Percentiles rank a stretch among this genome's conserved stretches.
Evolutionary conservation across 805 yeast genomes (phyloP).

Genomic region (Spathaspora girioi): DNA sequence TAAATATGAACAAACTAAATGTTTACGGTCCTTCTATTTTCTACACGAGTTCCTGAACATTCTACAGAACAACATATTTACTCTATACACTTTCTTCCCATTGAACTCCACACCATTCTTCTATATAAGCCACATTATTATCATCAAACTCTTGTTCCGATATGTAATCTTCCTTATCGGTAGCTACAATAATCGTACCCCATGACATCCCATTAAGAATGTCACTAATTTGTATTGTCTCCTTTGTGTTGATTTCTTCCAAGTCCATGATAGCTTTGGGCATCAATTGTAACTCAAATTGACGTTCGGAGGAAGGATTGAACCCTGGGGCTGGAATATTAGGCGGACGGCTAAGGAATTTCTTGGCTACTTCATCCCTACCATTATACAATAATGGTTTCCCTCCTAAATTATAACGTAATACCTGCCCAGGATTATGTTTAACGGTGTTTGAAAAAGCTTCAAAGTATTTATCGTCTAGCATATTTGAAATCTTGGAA

Average conservation of each 20-base stretch:
- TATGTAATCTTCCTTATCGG: conserved; percentile 63
- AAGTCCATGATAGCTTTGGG: conserved; percentile 86
- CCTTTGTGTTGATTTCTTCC: conserved; percentile 44
- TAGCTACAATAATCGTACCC: conserved; percentile 88
- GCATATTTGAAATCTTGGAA: conserved; percentile 27
- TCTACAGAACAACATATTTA: not conserved
- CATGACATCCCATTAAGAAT: conserved; percentile 87
- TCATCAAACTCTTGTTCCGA: conserved; percentile 50
- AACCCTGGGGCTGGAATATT: conserved; percentile 57
- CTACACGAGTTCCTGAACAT: not conserved
- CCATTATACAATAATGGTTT: conserved; percentile 71
- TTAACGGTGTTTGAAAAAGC: conserved; percentile 71
- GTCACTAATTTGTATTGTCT: conserved; percentile 21
- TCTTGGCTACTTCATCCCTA: conserved; percentile 50
- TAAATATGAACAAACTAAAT: no score
- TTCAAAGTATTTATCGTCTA: conserved; percentile 77
- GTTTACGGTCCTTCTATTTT: no score
- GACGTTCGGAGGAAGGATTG: conserved; percentile 57
- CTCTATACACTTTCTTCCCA: conserved; percentile 56
- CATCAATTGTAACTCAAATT: conserved; percentile 88
- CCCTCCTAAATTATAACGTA: conserved; percentile 81
- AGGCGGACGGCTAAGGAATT: conserved; percentile 14
- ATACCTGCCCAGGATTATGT: conserved; percentile 81
- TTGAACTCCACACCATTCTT: conserved; percentile 81
- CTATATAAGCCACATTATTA: conserved; percentile 71